A percentile compares a stretch with the other conserved stretches of the same genome.
phyloP scores from a whole-genome alignment of 2,329 filamentous ascomycete genomes.

The Trichoderma aggressivum region DNA sequence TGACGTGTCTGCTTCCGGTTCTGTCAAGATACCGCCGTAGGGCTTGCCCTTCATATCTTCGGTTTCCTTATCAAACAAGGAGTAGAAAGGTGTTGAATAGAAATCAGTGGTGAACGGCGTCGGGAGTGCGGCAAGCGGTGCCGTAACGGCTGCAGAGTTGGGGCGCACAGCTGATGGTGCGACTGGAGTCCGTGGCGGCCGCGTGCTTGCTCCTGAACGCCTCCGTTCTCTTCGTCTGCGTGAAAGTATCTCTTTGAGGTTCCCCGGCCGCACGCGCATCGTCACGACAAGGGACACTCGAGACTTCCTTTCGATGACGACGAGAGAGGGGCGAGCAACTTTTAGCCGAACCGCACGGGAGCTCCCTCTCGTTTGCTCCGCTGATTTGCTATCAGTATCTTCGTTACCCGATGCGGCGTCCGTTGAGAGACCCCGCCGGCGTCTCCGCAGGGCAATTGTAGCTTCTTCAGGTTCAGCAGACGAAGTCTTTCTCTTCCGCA shows the following conservation, averaged over 20 bases:
- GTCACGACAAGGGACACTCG: conserved; percentile 36
- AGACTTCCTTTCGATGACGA: conserved; percentile 40
- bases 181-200: conserved; percentile 28
- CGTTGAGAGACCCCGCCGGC: conserved; percentile 48
- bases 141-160: conserved; percentile 18
- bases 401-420: conserved; percentile 38
- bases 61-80: conserved; percentile 82
- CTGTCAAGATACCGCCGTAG: conserved; percentile 88
- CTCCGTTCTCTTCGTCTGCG: conserved; percentile 34
- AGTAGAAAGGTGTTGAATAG: conserved; percentile 79
- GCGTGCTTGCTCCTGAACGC: conserved; percentile 24
- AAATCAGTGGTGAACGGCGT: conserved; percentile 55
- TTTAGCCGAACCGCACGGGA: conserved; percentile 61
- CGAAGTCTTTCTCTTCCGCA: conserved; percentile 82
- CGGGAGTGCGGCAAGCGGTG: conserved; percentile 37
- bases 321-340: conserved; percentile 37
- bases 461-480: conserved; percentile 61
- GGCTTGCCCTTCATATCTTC: conserved; percentile 91
- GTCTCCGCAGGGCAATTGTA: conserved; percentile 50
- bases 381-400: conserved; percentile 32
- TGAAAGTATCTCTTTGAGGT: conserved; percentile 37
- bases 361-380: conserved; percentile 30
- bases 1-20: conserved; percentile 85
- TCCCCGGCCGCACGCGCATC: conserved; percentile 37
- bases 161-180: conserved; percentile 24